phyloP scores from a whole-genome alignment of 257 asterid genomes.

The Primulina huaijiensis region DNA sequence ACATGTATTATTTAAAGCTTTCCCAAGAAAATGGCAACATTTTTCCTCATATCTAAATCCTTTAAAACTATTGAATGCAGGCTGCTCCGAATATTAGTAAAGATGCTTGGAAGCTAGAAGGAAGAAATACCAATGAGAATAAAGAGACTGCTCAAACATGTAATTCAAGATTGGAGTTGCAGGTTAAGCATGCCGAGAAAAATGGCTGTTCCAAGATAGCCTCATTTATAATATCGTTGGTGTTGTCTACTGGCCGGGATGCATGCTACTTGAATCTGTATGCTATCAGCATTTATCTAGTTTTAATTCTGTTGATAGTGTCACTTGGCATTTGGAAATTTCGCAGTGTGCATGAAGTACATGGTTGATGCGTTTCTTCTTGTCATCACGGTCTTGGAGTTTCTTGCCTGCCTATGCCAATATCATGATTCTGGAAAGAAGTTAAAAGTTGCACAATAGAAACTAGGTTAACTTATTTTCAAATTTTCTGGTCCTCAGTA shows the following conservation, averaged over 20 bases:
- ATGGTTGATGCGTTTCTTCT: conserved; percentile 16
- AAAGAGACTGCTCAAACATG: conserved; percentile 18
- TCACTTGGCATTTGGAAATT: conserved; percentile 38
- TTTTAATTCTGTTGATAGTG: conserved; percentile 36
- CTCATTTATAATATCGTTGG: conserved; percentile 19
- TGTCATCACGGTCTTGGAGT: background rate
- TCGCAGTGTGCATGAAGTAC: conserved; percentile 32
- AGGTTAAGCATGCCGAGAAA: conserved; percentile 16
- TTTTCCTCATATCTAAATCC: conserved; percentile 7
- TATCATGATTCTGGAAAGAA: background rate
- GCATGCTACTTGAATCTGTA: conserved; percentile 23
- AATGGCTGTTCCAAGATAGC: conserved; percentile 18
- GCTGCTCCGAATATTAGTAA: conserved; percentile 19
- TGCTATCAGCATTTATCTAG: conserved; percentile 30
- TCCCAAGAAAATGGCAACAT: background rate
- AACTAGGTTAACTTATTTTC: background rate
- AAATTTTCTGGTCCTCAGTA: too few relatives aligned
- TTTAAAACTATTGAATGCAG: conserved; percentile 32
- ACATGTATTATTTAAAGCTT: background rate
- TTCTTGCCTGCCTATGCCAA: background rate
- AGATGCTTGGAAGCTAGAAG: conserved; percentile 19
- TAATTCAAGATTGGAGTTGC: conserved; percentile 18
- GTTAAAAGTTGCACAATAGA: background rate
- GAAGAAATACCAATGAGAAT: conserved; percentile 17
- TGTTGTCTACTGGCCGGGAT: conserved; percentile 23